Percentiles rank a stretch among this genome's conserved stretches.
Conservation (phyloP, 2,329 filamentous ascomycete genomes). For the Ophiostoma ulmi region DNA sequence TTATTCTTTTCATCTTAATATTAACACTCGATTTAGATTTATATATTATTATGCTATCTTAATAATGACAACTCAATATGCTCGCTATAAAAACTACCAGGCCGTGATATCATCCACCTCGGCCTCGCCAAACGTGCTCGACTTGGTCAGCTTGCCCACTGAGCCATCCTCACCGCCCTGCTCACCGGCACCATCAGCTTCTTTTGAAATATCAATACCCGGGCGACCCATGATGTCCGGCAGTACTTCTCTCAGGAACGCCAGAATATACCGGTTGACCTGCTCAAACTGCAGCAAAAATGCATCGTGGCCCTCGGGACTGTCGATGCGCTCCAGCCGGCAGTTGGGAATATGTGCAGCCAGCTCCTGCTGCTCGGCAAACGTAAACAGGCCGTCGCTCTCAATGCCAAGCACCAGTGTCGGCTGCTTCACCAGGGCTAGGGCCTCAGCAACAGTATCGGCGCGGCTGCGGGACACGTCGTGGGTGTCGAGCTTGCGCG, state of each 20-base stretch:
- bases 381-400: constrained; percentile 92
- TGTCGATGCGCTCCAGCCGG: constrained; percentile 79
- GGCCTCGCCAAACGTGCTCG: constrained; percentile 88
- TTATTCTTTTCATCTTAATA: neutral
- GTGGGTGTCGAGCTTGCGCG: constrained; percentile 94
- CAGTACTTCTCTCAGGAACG: constrained; percentile 74
- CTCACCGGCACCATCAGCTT: constrained; percentile 38
- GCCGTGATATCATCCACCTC: constrained; percentile 95
- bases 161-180: constrained; percentile 36
- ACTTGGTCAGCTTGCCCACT: constrained; percentile 67
- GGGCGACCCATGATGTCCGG: constrained; percentile 76
- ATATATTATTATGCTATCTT: neutral
- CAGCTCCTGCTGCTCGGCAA: constrained; percentile 91
- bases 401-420: constrained; percentile 90
- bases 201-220: constrained; percentile 12
- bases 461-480: constrained; percentile 79
- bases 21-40: neutral
- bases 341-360: constrained; percentile 75
- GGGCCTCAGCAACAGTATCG: constrained; percentile 63
- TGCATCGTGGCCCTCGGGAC: constrained; percentile 90
- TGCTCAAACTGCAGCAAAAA: constrained; percentile 97
- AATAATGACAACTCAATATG: neutral
- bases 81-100: constrained; percentile 54
- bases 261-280: constrained; percentile 81
- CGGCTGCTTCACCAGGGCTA: constrained; percentile 80